A percentile compares a stretch with the other conserved stretches of the same genome.
These are phyloP conservation scores for Ustilago loliicola DNA, from an alignment of 1,284 basidiomycete species.

Conservation along the genomic window DNA sequence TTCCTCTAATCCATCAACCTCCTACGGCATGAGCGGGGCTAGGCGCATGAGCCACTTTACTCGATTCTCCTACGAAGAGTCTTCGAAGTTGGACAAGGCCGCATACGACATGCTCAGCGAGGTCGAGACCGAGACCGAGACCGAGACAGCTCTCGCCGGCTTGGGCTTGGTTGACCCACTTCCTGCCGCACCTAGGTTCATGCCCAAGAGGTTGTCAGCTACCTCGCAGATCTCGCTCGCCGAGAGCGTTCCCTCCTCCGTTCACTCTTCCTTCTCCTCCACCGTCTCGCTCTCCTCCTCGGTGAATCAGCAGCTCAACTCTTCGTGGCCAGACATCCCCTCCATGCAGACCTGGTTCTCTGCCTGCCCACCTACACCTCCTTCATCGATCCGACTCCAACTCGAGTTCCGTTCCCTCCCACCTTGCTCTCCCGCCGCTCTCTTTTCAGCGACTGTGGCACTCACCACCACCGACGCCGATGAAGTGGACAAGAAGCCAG, in stretches of 20 bases:
- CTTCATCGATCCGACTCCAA: slow-evolving; percentile 39
- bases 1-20: not conserved
- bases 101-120: slow-evolving; percentile 16
- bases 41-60: slow-evolving; percentile 35
- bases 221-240: slow-evolving; percentile 25
- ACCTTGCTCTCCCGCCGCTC: slow-evolving; percentile 11
- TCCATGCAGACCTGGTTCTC: slow-evolving; percentile 31
- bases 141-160: slow-evolving; percentile 16
- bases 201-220: slow-evolving; percentile 24
- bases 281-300: slow-evolving; percentile 26
- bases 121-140: slow-evolving; percentile 7
- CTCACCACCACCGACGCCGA: not conserved
- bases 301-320: slow-evolving; percentile 16
- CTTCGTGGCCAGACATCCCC: slow-evolving; percentile 21
- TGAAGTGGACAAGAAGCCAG: not conserved
- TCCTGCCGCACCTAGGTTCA: slow-evolving; percentile 22
- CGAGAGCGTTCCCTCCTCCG: slow-evolving; percentile 16
- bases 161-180: slow-evolving; percentile 24
- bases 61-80: slow-evolving; percentile 16
- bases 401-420: slow-evolving; percentile 36
- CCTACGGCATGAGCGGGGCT: slow-evolving; percentile 4
- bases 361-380: slow-evolving; percentile 40
- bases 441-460: not conserved
- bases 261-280: slow-evolving; percentile 20
- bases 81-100: not conserved